Conservation (phyloP, 2,329 filamentous ascomycete species). For the Cercospora beticola region DNA sequence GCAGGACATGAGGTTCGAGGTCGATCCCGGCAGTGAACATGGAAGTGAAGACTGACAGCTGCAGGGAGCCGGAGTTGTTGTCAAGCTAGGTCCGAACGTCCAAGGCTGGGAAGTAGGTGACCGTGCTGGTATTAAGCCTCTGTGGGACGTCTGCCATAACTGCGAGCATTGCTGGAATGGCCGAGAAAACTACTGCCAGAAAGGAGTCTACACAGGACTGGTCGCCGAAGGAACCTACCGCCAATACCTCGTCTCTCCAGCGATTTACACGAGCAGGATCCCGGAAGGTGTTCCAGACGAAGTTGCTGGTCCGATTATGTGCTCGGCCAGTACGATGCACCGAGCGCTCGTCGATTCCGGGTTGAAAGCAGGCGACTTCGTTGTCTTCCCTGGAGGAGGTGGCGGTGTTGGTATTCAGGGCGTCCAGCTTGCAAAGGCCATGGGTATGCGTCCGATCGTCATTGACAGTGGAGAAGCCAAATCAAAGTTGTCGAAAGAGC, state of each 20-base stretch:
- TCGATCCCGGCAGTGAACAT: conserved; percentile 23
- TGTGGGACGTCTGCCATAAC: conserved; percentile 52
- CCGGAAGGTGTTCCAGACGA: conserved; percentile 57
- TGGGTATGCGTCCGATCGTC: conserved; percentile 58
- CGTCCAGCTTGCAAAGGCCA: conserved; percentile 47
- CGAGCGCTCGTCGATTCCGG: conserved; percentile 54
- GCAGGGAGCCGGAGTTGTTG: conserved; percentile 56
- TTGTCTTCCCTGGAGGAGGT: conserved; percentile 56
- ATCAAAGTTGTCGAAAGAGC: conserved; percentile 46
- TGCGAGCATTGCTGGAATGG: conserved; percentile 49
- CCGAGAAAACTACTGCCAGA: conserved; percentile 54
- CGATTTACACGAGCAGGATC: conserved; percentile 55
- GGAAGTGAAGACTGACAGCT: conserved; percentile 33
- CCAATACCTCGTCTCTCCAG: conserved; percentile 60
- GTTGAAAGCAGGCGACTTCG: conserved; percentile 54
- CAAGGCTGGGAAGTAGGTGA: conserved; percentile 56
- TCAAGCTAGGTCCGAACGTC: conserved; percentile 56
- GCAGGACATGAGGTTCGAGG: conserved; percentile 51
- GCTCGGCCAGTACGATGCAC: conserved; percentile 58
- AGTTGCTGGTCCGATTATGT: conserved; percentile 61
- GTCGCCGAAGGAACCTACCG: conserved; percentile 53
- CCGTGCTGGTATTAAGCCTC: conserved; percentile 51
- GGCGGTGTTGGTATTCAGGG: conserved; percentile 59
- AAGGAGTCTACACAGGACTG: conserved; percentile 49
- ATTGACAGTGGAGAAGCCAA: conserved; percentile 55